phyloP scores from a whole-genome alignment of 768 basidiomycete genomes.

The Suillus tomentosus region DNA sequence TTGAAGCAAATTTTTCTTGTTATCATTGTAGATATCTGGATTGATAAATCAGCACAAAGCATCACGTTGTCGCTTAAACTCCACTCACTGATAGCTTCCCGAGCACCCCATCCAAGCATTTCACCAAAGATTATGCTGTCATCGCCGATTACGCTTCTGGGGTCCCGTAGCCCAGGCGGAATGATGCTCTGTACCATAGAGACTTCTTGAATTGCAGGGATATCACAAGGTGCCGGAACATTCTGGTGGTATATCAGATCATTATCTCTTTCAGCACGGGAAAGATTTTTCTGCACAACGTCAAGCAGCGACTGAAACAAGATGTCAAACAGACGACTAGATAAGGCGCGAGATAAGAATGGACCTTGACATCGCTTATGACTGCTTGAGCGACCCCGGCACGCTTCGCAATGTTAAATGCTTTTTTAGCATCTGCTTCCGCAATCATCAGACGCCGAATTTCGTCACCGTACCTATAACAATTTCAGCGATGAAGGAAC shows the following conservation, averaged over 20 bases:
- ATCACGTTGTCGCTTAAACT: constrained; percentile 4
- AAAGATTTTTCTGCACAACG: constrained; percentile 63
- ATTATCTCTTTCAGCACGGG: constrained; percentile 86
- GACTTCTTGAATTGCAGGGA: constrained; percentile 64
- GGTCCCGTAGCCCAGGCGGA: constrained; percentile 60
- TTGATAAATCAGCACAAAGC: constrained; percentile 1
- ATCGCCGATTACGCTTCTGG: constrained; percentile 52
- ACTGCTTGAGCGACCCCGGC: constrained; percentile 64
- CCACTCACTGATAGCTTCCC: constrained; percentile 79
- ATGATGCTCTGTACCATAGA: constrained; percentile 63
- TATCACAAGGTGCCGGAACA: constrained; percentile 70
- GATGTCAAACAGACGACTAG: background rate
- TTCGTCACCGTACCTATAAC: constrained; percentile 83
- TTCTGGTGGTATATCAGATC: constrained; percentile 94
- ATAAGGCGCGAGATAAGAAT: constrained; percentile 14
- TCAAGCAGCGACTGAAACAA: constrained; percentile 69
- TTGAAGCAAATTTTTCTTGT: constrained; percentile 69
- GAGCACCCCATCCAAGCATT: constrained; percentile 84
- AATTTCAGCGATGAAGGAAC: background rate
- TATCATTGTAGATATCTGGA: constrained; percentile 83
- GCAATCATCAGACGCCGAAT: constrained; percentile 77
- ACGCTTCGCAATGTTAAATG: constrained; percentile 64
- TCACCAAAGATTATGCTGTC: constrained; percentile 68
- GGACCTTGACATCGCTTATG: constrained; percentile 77
- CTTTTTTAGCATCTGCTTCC: constrained; percentile 65